Base-by-base conservation (phyloP, 345 rosid genomes). In the Luvunga scandens region DNA sequence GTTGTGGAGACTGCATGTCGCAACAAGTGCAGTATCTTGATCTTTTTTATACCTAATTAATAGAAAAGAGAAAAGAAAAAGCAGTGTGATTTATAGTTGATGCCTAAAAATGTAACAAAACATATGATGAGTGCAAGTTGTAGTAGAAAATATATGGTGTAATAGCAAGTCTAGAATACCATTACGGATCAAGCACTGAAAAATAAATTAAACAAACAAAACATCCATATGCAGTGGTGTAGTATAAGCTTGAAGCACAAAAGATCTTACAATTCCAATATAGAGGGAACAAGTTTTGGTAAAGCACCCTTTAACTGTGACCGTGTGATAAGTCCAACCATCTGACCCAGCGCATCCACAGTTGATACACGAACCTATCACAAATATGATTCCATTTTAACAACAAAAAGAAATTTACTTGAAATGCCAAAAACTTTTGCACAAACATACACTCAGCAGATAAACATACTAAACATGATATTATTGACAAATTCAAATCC, bases 261-360 rank as follows among this genome's bases (percentile, higher is more conserved):
- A 38, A 69, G 66, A 70, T 55, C 97, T 86, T 84, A 95, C 99
- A 95, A 82, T 81, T 95, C 99, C 83, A 95, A 84, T 78, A 95
- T 83, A 28, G 97, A 86, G 50, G 99, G 98, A 79, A 93, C 86
- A 81, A 95, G 92, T 84, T 92, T 90, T 33, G 98, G 97, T 87
- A 95, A 84, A 80, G 99, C 98, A 71, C 96, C 89, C 84, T 93
- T 95, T 74, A 95, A 87, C 78, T 93, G 91, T 65, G 94, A 75
- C 76, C 99, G 85, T 31, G 92, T 86, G 81, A 95, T 84, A 82
- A 95, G 96, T 83, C 97, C 94, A 80, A 93, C 96, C 98, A 95
- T 92, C 81, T 95, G 99, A 80, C 99, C 98, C 82, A 95, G 84
- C 71, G 98, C 99, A 85, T 95, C 98, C 72, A 95, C 93, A 79